A percentile compares a stretch with the other conserved stretches of the same genome.
Conservation (phyloP, 2,329 filamentous ascomycete genomes). For the Aspergillus ustus region DNA sequence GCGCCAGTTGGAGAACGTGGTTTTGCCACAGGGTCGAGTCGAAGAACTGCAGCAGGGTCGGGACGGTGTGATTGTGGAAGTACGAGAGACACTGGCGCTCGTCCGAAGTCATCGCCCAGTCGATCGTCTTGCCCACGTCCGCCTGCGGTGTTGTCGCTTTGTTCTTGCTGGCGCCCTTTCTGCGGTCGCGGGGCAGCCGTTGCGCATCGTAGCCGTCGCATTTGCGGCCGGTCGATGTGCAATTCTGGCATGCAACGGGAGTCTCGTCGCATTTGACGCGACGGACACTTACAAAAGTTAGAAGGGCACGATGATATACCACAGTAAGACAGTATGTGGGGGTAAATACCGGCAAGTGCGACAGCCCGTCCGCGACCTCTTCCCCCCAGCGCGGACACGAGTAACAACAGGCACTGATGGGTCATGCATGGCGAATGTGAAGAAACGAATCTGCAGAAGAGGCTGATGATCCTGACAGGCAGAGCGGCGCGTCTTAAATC, state of each 20-base stretch:
- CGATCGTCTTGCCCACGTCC: background rate
- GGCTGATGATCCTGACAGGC: background rate
- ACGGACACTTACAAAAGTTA: background rate
- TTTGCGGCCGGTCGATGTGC: background rate
- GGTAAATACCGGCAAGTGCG: background rate
- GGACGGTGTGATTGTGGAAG: constrained; percentile 23
- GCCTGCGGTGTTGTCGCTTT: background rate
- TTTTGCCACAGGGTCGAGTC: constrained; percentile 20
- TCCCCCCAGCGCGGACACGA: background rate
- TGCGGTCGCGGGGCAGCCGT: background rate
- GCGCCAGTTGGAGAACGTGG: constrained; percentile 9
- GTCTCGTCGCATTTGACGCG: background rate
- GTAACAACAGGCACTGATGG: no score
- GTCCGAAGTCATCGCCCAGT: constrained; percentile 19
- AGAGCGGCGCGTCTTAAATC: background rate
- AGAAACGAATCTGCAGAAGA: background rate
- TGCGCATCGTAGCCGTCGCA: background rate
- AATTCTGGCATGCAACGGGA: background rate
- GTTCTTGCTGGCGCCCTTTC: background rate
- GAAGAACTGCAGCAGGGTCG: constrained; percentile 21
- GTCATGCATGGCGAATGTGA: background rate
- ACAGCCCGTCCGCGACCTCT: background rate
- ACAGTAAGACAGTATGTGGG: background rate
- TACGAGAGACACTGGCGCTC: constrained; percentile 27
- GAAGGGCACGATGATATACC: background rate